Conservation (phyloP, 1,139 yeast genomes). For the Saccharomycopsis hybrid region DNA sequence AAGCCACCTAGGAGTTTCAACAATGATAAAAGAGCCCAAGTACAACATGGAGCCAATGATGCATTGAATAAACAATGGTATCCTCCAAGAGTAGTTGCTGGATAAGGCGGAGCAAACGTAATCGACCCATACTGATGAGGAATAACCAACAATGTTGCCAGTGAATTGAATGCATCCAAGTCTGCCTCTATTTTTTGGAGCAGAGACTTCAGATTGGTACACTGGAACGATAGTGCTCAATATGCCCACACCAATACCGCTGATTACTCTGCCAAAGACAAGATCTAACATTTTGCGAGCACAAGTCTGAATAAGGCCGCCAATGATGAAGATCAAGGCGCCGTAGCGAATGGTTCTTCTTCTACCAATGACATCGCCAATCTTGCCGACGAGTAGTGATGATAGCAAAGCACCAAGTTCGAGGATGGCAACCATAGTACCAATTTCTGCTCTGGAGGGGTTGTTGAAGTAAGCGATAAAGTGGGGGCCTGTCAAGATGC, state of each 20-base stretch:
- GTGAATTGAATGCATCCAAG: constrained; percentile 90
- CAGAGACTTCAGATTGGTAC: constrained; percentile 86
- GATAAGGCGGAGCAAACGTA: constrained; percentile 64
- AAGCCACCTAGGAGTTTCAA: constrained; percentile 88
- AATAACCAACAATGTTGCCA: constrained; percentile 82
- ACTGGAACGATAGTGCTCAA: constrained; percentile 94
- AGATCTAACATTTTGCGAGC: constrained; percentile 44
- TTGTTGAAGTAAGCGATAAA: constrained; percentile 68
- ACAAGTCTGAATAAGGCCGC: constrained; percentile 70
- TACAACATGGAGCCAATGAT: constrained; percentile 64
- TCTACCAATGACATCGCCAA: constrained; percentile 79
- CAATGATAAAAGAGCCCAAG: constrained; percentile 69
- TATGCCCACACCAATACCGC: constrained; percentile 87
- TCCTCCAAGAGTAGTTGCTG: constrained; percentile 62
- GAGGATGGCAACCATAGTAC: constrained; percentile 77
- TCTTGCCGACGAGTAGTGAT: constrained; percentile 66
- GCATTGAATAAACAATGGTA: constrained; percentile 73
- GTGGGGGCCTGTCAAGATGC: constrained; percentile 63
- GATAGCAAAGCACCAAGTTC: constrained; percentile 83
- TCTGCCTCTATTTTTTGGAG: constrained; percentile 82
- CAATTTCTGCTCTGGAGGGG: constrained; percentile 63
- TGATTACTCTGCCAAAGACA: constrained; percentile 68
- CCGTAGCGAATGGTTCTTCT: constrained; percentile 78
- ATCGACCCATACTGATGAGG: constrained; percentile 87
- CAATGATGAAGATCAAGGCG: constrained; percentile 70